These are phyloP conservation scores for Myxozyma sirexii DNA, from an alignment of 805 yeast species.

Conservation along the genomic window DNA sequence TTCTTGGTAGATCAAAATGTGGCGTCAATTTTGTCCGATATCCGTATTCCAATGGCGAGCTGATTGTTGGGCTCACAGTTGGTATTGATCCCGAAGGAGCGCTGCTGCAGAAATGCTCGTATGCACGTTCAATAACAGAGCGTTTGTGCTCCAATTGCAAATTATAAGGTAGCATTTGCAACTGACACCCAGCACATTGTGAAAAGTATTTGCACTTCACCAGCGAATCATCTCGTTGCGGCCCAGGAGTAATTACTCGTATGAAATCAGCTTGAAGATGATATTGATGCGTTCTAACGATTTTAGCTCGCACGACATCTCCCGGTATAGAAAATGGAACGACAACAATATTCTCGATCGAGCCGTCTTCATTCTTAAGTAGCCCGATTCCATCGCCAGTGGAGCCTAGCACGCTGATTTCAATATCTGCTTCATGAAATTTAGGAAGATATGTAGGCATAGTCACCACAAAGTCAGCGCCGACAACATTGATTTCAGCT, in stretches of 20 bases:
- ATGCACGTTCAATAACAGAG: slow-evolving; percentile 79
- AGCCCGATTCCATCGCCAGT: slow-evolving; percentile 88
- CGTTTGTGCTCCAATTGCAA: slow-evolving; percentile 74
- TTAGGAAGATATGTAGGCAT: slow-evolving; percentile 28
- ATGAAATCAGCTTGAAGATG: slow-evolving; percentile 72
- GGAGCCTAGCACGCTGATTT: slow-evolving; percentile 62
- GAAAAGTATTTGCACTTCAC: slow-evolving; percentile 85
- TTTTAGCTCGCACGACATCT: slow-evolving; percentile 68
- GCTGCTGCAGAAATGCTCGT: slow-evolving; percentile 60
- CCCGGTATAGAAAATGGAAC: slow-evolving; percentile 91
- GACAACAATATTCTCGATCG: slow-evolving; percentile 61
- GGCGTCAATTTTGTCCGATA: slow-evolving; percentile 96
- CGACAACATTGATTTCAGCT: slow-evolving; percentile 50
- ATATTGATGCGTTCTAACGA: slow-evolving; percentile 71
- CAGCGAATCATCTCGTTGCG: slow-evolving; percentile 57
- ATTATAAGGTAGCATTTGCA: slow-evolving; percentile 73
- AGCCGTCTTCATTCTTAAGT: slow-evolving; percentile 59
- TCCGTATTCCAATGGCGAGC: slow-evolving; percentile 72
- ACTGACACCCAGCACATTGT: slow-evolving; percentile 93
- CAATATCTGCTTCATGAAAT: slow-evolving; percentile 58
- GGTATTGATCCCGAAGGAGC: slow-evolving; percentile 52
- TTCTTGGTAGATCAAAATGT: slow-evolving; percentile 81
- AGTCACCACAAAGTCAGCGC: slow-evolving; percentile 61
- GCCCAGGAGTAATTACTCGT: slow-evolving; percentile 50
- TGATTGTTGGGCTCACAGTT: slow-evolving; percentile 60